Evolutionary conservation across 148 eudicot species (phyloP), one percentile per base, ranked within the genome.

Genomic region (Chenopodium album): DNA sequence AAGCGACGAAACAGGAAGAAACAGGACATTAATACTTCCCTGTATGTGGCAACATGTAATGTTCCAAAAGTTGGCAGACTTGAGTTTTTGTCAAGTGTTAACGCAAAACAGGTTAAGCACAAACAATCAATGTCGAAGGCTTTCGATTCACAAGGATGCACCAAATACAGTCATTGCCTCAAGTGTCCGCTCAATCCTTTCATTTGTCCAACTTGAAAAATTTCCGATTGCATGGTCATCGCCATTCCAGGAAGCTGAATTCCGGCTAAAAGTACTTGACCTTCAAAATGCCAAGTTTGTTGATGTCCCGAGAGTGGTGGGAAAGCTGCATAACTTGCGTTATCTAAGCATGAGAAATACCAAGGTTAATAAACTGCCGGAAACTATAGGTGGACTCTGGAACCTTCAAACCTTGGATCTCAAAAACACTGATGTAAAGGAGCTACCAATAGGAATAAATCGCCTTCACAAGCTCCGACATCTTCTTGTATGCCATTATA

Each of bases 331-430:
- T 34, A 69, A 69, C 54, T 52, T 83, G 50, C 68, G 78, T 23
- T 78, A 60, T 34, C 66, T 83, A 16, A 72, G 85, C 47, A 46
- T 78, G 68, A 83, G 85, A 26, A 69, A 79, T 19, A 78, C 78
- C 54, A 9, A 48, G 12, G 77, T 73, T 17, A 63, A 32, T 19
- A 5, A 10, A n/a, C 34, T 83, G 47, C 85, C 82, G 12, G 26
- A 31, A 9, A 44, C 76, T 1, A 77, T 82, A 37, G 50, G 77
- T 9, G 73, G 37, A 11, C 81, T 82, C 14, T 63, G 52, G 20
- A 52, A 77, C 44, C 76, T 82, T 31, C 56, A 77, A 41, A 63
- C 50, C 19, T 62, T 82, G 22, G 85, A 82, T 37, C 73, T 70
- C 12, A 70, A 70, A 14, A 34, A 70, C 17, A 70, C 73, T 63